Evolutionary conservation across 2,329 filamentous ascomycete species (phyloP).

Genomic region (Rutstroemia sp.): DNA sequence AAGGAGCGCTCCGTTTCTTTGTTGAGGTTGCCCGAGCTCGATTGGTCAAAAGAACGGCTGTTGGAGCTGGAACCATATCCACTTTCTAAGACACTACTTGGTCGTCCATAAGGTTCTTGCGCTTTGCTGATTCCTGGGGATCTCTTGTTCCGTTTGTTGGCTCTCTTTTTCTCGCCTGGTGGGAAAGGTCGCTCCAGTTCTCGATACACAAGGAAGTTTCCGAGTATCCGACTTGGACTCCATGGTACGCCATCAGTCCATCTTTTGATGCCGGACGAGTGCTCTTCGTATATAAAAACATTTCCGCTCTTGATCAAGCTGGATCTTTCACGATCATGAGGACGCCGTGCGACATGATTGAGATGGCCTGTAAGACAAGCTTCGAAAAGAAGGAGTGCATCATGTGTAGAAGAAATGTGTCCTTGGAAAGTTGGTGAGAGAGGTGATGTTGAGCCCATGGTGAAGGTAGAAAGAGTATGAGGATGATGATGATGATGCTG

Average conservation of each 20-base stretch:
- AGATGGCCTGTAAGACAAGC: slow-evolving; percentile 64
- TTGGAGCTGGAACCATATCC: slow-evolving; percentile 10
- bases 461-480: slow-evolving; percentile 2
- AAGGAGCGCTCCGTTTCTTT: slow-evolving; percentile 34
- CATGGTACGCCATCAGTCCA: slow-evolving; percentile 91
- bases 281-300: slow-evolving; percentile 88
- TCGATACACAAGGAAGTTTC: slow-evolving; percentile 93
- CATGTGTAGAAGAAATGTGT: slow-evolving; percentile 23
- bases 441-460: slow-evolving; percentile 17
- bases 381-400: slow-evolving; percentile 76
- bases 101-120: slow-evolving; percentile 14
- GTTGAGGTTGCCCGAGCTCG: slow-evolving; percentile 18
- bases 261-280: slow-evolving; percentile 82
- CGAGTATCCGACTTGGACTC: slow-evolving; percentile 90
- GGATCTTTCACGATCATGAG: slow-evolving; percentile 75
- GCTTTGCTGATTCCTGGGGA: slow-evolving; percentile 26
- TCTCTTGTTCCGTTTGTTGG: slow-evolving; percentile 60
- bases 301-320: slow-evolving; percentile 76
- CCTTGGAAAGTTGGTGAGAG: slow-evolving; percentile 23
- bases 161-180: slow-evolving; percentile 78
- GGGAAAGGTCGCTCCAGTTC: slow-evolving; percentile 96
- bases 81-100: slow-evolving; percentile 6
- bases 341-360: slow-evolving; percentile 71
- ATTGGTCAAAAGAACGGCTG: slow-evolving; percentile 12
- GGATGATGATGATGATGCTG: not conserved